Evolutionary conservation across 768 basidiomycete genomes (phyloP).

Genomic region (Mycena venus): DNA sequence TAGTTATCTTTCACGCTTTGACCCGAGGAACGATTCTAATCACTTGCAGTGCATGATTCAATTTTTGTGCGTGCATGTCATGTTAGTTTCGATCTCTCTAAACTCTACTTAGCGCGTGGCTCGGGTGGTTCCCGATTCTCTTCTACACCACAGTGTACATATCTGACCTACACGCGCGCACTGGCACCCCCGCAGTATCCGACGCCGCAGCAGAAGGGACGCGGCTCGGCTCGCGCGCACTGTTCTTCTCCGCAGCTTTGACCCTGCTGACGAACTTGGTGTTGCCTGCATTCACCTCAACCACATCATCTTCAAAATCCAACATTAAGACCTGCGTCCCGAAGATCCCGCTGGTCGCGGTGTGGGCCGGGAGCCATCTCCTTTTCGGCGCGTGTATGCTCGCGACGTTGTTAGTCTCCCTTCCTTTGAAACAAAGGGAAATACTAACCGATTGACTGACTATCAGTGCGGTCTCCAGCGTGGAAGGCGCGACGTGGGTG

Average conservation of each 20-base stretch:
- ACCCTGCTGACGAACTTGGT: constrained; percentile 76
- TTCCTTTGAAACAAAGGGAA: neutral
- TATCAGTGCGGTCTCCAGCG: constrained; percentile 75
- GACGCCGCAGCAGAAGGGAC: constrained; percentile 70
- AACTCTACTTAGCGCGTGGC: constrained; percentile 73
- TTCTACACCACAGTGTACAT: constrained; percentile 92
- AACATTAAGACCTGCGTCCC: neutral
- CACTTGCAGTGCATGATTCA: constrained; percentile 76
- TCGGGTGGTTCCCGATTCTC: constrained; percentile 93
- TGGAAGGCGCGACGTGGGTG: constrained; percentile 78
- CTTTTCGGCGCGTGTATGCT: constrained; percentile 85
- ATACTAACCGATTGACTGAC: constrained; percentile 5
- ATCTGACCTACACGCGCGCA: constrained; percentile 87
- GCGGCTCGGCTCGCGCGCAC: constrained; percentile 84
- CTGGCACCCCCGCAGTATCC: constrained; percentile 30
- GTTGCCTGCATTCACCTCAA: constrained; percentile 77
- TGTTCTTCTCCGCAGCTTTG: constrained; percentile 83
- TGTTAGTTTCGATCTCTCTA: neutral
- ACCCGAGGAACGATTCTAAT: neutral
- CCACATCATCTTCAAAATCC: constrained; percentile 51
- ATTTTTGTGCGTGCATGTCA: constrained; percentile 72
- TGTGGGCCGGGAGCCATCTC: constrained; percentile 86
- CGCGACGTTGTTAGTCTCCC: constrained; percentile 72
- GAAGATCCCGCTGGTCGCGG: constrained; percentile 39
- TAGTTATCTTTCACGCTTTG: neutral